A percentile compares a stretch with the other conserved stretches of the same genome.
Evolutionary conservation across 1,284 basidiomycete genomes (phyloP).

Genomic region (Heterobasidion irregulare): DNA sequence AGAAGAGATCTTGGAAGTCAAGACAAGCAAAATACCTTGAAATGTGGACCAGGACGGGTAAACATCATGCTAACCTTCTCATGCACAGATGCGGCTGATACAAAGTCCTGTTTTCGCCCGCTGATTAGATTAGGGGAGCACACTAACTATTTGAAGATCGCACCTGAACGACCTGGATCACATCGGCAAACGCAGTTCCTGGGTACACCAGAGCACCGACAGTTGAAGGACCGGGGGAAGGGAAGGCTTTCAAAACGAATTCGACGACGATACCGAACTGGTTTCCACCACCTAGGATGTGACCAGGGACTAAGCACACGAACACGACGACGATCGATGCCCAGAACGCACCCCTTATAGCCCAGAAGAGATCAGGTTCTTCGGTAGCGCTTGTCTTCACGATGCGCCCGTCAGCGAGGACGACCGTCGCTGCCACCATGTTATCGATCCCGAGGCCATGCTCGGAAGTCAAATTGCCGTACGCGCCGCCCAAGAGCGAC

Average conservation of each 20-base stretch:
- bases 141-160: not conserved
- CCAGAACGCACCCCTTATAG: constrained; percentile 17
- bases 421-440: constrained; percentile 24
- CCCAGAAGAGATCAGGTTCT: constrained; percentile 31
- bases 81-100: not conserved
- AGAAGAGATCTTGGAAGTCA: not conserved
- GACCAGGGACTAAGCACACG: not conserved
- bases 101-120: not conserved
- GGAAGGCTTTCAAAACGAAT: constrained; percentile 27
- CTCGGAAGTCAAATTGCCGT: constrained; percentile 25
- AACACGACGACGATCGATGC: not conserved
- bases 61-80: constrained; percentile 15
- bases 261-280: constrained; percentile 41
- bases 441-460: constrained; percentile 33
- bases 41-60: constrained; percentile 15
- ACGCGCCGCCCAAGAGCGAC: constrained; percentile 31
- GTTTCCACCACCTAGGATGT: constrained; percentile 27
- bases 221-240: constrained; percentile 14
- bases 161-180: constrained; percentile 11
- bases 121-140: not conserved
- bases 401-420: constrained; percentile 26
- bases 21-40: constrained; percentile 10
- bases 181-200: constrained; percentile 9
- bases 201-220: constrained; percentile 14
- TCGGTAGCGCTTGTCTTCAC: constrained; percentile 19